Evolutionary conservation across 768 basidiomycete species (phyloP), one percentile per base, ranked within the genome.

Genomic region (Phylloporus scabripes): DNA sequence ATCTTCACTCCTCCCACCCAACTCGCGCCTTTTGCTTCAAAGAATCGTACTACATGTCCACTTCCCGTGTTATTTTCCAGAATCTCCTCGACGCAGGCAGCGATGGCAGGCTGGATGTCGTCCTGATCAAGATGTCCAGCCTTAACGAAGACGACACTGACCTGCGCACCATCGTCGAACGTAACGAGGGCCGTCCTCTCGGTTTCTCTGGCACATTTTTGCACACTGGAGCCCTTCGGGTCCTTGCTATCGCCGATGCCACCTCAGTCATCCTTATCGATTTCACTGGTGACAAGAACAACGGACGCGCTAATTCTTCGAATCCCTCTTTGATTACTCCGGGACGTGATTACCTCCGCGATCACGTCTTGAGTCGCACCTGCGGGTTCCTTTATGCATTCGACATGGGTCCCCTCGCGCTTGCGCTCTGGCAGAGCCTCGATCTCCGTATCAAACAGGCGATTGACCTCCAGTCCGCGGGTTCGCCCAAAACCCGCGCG

Each of bases 401-500:
- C 14, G 60, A 67, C 43, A 56, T 68, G 51, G 65, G 37, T 0
- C 56, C 49, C 4, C 60, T 69, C 32, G 68, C 60, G n/a, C 59
- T 67, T 14, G 56, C 58, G 15, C 46, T 67, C 43, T 65, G 61
- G 63, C 57, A 69, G 49, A 56, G 55, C 38, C 61, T 57, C 38
- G 50, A 56, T 55, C 65, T 69, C 45, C 67, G 67, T n/a, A 67
- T 69, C 50, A 58, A 52, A 47, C 66, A 69, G 23, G 65, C 65
- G 21, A 61, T 67, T 29, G 67, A 67, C 10, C 12, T 67, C 2
- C 65, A 69, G 45, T 58, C 54, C 2, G 63, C 54, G 0, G 48
- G 55, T 32, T 18, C 59, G 2, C 6, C 50, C 3, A 26, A 0
- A 32, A 55, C 47, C 38, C 65, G 65, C 4, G 53, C 48, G 14